These are phyloP conservation scores for Dentipellis sp. DNA, from an alignment of 768 basidiomycete species.

Conservation along the genomic window DNA sequence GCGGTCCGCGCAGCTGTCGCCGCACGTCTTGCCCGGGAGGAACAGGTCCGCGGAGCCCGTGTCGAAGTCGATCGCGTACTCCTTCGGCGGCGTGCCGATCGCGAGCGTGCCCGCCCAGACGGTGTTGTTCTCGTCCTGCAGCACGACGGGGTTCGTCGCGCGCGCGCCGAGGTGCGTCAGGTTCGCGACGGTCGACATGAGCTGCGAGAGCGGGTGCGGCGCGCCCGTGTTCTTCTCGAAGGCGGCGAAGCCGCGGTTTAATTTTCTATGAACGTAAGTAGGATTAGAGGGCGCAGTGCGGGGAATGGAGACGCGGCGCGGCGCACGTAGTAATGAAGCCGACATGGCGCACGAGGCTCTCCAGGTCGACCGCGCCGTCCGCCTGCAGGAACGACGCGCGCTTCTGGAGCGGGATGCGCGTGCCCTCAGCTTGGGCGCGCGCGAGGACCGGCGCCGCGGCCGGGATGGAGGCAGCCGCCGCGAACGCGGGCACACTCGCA, in stretches of 20 bases:
- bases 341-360: not conserved
- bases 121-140: conserved; percentile 27
- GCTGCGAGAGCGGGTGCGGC: conserved; percentile 23
- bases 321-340: not conserved
- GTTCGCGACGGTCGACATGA: not conserved
- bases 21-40: conserved; percentile 30
- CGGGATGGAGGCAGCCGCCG: not conserved
- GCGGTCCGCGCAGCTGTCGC: conserved; percentile 28
- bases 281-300: not conserved
- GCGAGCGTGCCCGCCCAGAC: conserved; percentile 37
- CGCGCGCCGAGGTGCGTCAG: conserved; percentile 5
- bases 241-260: conserved; percentile 31
- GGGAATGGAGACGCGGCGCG: not conserved
- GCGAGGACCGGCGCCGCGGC: not conserved
- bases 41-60: conserved; percentile 45
- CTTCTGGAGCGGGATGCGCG: not conserved
- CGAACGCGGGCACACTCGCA: not conserved
- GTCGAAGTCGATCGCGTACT: conserved; percentile 42
- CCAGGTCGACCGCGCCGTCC: not conserved
- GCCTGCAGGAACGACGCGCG: not conserved
- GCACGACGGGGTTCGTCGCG: conserved; percentile 22
- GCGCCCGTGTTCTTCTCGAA: conserved; percentile 37
- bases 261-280: conserved; percentile 29
- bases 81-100: conserved; percentile 37
- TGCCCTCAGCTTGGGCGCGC: not conserved